A percentile compares a stretch with the other conserved stretches of the same genome.
Evolutionary conservation across 2,329 filamentous ascomycete species (phyloP).

Genomic region (Epichloe sibirici): DNA sequence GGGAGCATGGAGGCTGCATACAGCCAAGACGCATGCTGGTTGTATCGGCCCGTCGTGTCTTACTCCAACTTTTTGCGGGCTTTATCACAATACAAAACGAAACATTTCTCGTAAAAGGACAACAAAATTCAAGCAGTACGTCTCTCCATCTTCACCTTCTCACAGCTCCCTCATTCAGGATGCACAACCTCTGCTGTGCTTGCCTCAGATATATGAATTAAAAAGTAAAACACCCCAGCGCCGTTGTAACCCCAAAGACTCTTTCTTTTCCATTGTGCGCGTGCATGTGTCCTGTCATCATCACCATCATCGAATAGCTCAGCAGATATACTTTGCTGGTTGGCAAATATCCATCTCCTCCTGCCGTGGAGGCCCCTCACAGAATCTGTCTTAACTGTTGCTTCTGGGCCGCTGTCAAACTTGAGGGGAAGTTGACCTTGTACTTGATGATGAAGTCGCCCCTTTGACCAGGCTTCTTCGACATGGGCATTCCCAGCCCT

Average conservation of each 20-base stretch:
- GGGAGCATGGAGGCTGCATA: no score
- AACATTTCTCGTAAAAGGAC: no score
- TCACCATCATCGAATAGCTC: conserved; percentile 2
- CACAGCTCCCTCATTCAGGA: background rate
- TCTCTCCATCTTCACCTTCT: no score
- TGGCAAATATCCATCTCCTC: background rate
- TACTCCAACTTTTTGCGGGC: no score
- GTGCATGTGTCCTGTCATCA: background rate
- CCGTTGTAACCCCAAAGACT: background rate
- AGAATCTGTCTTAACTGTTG: conserved; percentile 68
- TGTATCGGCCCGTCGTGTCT: no score
- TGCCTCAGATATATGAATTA: background rate
- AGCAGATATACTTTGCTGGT: background rate
- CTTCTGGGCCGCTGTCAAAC: conserved; percentile 68
- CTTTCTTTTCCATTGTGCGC: background rate
- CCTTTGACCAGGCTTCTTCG: conserved; percentile 73
- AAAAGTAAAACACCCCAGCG: background rate
- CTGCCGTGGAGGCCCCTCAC: conserved; percentile 20
- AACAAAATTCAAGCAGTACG: no score
- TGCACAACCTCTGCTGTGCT: background rate
- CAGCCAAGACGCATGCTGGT: no score
- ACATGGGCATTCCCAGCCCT: conserved; percentile 82
- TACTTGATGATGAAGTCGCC: conserved; percentile 85
- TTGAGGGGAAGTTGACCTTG: conserved; percentile 84
- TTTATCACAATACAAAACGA: no score